These are phyloP conservation scores for Candida broadrunensis DNA, from an alignment of 805 yeast species.

Conservation along the genomic window DNA sequence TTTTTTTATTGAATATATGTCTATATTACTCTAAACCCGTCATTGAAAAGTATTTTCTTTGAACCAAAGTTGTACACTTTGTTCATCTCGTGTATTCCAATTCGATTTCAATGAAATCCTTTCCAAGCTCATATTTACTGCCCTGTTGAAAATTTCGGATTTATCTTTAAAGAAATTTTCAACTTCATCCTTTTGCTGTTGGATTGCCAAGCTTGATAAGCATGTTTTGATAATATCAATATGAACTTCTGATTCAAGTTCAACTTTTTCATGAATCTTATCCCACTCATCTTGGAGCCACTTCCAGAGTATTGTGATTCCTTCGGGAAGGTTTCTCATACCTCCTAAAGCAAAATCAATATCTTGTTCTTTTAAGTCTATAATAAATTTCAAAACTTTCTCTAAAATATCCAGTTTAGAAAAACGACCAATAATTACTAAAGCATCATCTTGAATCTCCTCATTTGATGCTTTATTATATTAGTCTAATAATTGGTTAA, in stretches of 20 bases:
- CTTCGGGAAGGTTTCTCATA: constrained; percentile 55
- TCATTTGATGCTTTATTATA: constrained; percentile 57
- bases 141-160: not conserved
- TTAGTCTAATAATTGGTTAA: constrained; percentile 56
- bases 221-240: constrained; percentile 71
- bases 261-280: constrained; percentile 27
- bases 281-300: constrained; percentile 79
- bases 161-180: not conserved
- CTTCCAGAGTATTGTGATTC: constrained; percentile 64
- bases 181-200: constrained; percentile 59
- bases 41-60: too few species aligned
- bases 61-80: constrained; percentile 47
- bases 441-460: constrained; percentile 67
- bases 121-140: constrained; percentile 47
- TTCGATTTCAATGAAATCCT: constrained; percentile 49
- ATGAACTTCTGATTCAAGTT: not conserved
- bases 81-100: constrained; percentile 56
- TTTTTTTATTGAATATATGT: too few species aligned
- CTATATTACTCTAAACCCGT: too few species aligned
- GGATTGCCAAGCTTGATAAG: constrained; percentile 68
- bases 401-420: constrained; percentile 47
- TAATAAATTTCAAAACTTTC: constrained; percentile 52
- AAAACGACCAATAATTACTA: constrained; percentile 64
- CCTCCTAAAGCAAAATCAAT: constrained; percentile 73
- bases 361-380: constrained; percentile 65